Evolutionary conservation across 2,329 filamentous ascomycete species (phyloP), one percentile per base, ranked within the genome.

Genomic region (Verticillium isaacii): DNA sequence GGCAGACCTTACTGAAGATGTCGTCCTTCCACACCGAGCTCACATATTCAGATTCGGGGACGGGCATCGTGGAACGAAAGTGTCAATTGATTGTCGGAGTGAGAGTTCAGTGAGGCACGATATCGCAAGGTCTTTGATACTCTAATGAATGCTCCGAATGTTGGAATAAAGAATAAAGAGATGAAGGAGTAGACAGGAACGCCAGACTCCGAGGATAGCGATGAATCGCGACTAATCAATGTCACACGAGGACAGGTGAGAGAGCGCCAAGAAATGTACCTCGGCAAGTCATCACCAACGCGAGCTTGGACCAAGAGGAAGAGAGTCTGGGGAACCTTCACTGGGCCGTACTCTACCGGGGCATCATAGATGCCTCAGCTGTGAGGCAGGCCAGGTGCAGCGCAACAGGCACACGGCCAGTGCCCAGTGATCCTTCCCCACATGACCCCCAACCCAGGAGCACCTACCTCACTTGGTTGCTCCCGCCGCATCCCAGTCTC

Each of bases 21-120:
- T 89, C 91, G 76, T 96, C 90, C 68, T 84, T 88, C 93, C 93
- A 97, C 68, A 93, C 86, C 63, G 87, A 83, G 75, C 91, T 96
- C 67, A 97, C 74, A 71, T 93, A 96, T 64, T 91, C 83, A 59
- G 87, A 88, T 68, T 87, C 88, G 8, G 89, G 84, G 58, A 92
- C 74, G 36, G 89, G 77, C 90, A 93, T 93, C 55, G 64, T 80
- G 64, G 32, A 57, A 34, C 25, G 17, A 37, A 34, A 25, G n/a
- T 41, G 36, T 29, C 29, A 29, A 57, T 45, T 17, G n/a, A 17
- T 8, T 45, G 34, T 14, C 17, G 11, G 23, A 19, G 17, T 17
- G 19, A 11, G 19, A 45, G 15, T 4, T 41, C 7, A 17, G 29
- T 32, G 36, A 15, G 19, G 23, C 9, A 32, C 23, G 15, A 57